Base-by-base conservation (phyloP, 2,329 filamentous ascomycete genomes). In the Fusarium irregulare region DNA sequence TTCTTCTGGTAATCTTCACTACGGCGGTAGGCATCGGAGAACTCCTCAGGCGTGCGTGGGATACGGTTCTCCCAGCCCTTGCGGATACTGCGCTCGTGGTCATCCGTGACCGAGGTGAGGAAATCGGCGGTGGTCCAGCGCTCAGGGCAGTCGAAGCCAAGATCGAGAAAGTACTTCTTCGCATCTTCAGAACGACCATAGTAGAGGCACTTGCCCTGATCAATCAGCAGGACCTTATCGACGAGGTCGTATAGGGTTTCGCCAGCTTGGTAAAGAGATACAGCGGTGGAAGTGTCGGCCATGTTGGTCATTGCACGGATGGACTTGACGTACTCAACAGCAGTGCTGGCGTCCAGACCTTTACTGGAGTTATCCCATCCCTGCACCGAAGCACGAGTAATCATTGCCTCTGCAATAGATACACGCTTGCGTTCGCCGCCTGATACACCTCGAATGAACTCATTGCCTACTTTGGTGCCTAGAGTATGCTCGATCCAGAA, bases 211-310 rank as follows among this genome's bases (percentile, higher is more conserved):
- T 89, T 87, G 5, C 92, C 92, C 53, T 89, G 59, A 64, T 93
- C 90, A 49, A 94, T 91, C n/a, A 94, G 86, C 46, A 93, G 78
- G 0, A 93, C 91, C 78, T 93, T 93, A 78, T 93, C 92, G 80
- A 92, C 92, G 3, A 91, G 82, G 3, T 89, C 81, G 72, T 89
- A 91, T 28, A 92, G 87, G 4, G 84, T 86, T 60, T 92, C 89
- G 7, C 88, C 87, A 1, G 90, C 89, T 75, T 92, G 89, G 77
- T 93, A 93, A 0, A 93, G 82, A 86, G 91, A 90, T 3, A 93
- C 90, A 3, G 87, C 83, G 0, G 91, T 92, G 3, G 92, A 90
- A 18, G 92, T 83, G 64, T 92, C 88, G 18, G 91, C 92, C 86
- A 92, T 90, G 71, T 87, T 85, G 0, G 92, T 93, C 68, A 92